Conservation (phyloP, 2,329 filamentous ascomycete species). For the Pyrenochaeta sp. region DNA sequence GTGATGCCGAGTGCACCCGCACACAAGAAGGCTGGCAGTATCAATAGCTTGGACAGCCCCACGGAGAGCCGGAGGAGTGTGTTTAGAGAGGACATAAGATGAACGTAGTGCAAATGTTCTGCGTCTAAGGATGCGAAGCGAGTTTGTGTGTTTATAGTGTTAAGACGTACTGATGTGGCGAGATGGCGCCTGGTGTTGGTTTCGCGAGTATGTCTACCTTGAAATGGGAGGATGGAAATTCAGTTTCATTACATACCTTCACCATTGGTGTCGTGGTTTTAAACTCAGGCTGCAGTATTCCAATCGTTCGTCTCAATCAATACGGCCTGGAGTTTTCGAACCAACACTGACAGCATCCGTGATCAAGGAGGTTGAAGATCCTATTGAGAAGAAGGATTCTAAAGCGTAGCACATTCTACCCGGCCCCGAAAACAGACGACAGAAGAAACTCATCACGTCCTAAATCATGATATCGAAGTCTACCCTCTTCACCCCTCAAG, state of each 20-base stretch:
- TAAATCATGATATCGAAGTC: too few species aligned
- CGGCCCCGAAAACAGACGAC: too few species aligned
- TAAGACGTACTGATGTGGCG: background rate
- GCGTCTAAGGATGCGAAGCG: background rate
- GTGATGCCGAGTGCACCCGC: slow-evolving; percentile 50
- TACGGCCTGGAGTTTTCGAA: too few species aligned
- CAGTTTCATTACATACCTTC: background rate
- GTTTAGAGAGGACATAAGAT: slow-evolving; percentile 73
- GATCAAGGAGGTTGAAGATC: too few species aligned
- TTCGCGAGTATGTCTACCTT: background rate
- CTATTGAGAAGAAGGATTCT: too few species aligned
- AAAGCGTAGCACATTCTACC: too few species aligned
- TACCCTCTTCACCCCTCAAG: too few species aligned
- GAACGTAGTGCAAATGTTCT: background rate
- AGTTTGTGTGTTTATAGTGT: background rate
- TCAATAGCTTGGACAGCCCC: slow-evolving; percentile 61
- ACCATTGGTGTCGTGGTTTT: background rate
- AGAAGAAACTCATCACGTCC: too few species aligned
- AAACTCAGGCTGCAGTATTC: background rate
- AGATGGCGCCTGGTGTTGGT: slow-evolving; percentile 1
- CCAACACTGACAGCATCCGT: too few species aligned
- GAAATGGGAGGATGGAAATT: background rate
- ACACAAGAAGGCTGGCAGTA: slow-evolving; percentile 42
- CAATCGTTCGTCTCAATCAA: too few species aligned
- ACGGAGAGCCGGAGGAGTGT: slow-evolving; percentile 71